phyloP scores from a whole-genome alignment of 1,284 basidiomycete genomes.

The Phaffia rhodozyma region DNA sequence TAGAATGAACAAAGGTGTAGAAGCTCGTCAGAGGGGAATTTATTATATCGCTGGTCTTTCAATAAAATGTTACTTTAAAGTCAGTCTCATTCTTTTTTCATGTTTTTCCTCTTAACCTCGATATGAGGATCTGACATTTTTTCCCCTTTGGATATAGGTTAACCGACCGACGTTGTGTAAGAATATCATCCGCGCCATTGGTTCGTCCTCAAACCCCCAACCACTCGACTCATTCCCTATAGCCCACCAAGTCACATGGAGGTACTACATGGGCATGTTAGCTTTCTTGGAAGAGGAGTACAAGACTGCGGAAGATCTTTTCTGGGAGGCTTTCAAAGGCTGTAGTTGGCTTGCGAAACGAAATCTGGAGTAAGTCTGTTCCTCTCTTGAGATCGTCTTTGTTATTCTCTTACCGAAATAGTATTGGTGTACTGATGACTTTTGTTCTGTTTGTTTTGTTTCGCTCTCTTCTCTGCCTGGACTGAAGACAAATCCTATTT shows the following conservation, averaged over 20 bases:
- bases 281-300: conserved; percentile 89
- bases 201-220: conserved; percentile 73
- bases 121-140: not conserved
- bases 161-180: conserved; percentile 81
- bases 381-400: not conserved
- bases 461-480: conserved; percentile 24
- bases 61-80: conserved; percentile 89
- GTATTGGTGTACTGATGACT: conserved; percentile 42
- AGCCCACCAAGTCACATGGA: conserved; percentile 80
- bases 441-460: not conserved
- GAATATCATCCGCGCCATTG: conserved; percentile 79
- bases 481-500: conserved; percentile 60
- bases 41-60: conserved; percentile 89
- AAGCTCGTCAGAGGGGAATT: conserved; percentile 83
- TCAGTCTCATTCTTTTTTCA: conserved; percentile 34
- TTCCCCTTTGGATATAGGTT: conserved; percentile 43
- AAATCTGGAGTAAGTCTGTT: not conserved
- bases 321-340: conserved; percentile 33
- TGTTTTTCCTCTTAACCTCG: not conserved
- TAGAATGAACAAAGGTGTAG: conserved; percentile 52
- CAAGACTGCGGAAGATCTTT: conserved; percentile 38
- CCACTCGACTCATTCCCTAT: conserved; percentile 61
- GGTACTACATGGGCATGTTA: conserved; percentile 88
- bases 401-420: conserved; percentile 72
- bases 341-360: conserved; percentile 11